Conservation (phyloP, 768 basidiomycete species). For the Psilocybe cubensis region DNA sequence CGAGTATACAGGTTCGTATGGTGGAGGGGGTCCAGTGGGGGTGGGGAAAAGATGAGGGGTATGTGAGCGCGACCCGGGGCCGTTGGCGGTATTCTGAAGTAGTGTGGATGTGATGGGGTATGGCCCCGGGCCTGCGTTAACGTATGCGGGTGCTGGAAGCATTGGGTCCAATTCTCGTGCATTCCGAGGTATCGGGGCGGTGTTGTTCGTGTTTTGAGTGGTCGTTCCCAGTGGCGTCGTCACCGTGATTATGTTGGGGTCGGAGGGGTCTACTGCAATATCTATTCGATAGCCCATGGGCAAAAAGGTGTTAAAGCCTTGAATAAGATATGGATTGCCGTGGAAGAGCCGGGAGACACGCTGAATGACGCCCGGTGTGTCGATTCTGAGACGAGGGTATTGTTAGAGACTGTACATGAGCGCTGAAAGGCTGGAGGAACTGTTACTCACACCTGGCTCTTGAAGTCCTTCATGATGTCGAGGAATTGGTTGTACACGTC, state of each 20-base stretch:
- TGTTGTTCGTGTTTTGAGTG: slow-evolving; percentile 60
- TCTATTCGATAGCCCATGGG: slow-evolving; percentile 95
- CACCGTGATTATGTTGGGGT: slow-evolving; percentile 77
- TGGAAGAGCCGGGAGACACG: slow-evolving; percentile 93
- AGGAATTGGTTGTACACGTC: slow-evolving; percentile 94
- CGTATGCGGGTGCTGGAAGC: slow-evolving; percentile 35
- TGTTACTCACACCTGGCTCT: slow-evolving; percentile 80
- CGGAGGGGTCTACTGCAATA: slow-evolving; percentile 68
- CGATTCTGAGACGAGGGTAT: slow-evolving; percentile 63
- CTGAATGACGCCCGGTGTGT: slow-evolving; percentile 96
- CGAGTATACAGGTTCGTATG: slow-evolving; percentile 46
- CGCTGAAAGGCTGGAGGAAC: background rate
- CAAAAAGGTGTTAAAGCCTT: slow-evolving; percentile 98
- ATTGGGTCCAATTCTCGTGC: slow-evolving; percentile 33
- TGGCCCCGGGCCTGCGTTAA: slow-evolving; percentile 18
- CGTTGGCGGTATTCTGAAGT: slow-evolving; percentile 36
- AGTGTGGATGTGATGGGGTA: slow-evolving; percentile 33
- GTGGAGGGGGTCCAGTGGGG: slow-evolving; percentile 27
- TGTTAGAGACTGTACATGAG: slow-evolving; percentile 17
- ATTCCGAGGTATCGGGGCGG: slow-evolving; percentile 25
- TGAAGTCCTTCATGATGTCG: slow-evolving; percentile 99
- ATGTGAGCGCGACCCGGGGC: slow-evolving; percentile 54
- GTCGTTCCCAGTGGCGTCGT: slow-evolving; percentile 79
- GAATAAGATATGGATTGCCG: slow-evolving; percentile 87
- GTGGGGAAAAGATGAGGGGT: slow-evolving; percentile 53